phyloP scores from a whole-genome alignment of 371 early-diverging fungal species.

The Lichtheimia hyalospora region DNA sequence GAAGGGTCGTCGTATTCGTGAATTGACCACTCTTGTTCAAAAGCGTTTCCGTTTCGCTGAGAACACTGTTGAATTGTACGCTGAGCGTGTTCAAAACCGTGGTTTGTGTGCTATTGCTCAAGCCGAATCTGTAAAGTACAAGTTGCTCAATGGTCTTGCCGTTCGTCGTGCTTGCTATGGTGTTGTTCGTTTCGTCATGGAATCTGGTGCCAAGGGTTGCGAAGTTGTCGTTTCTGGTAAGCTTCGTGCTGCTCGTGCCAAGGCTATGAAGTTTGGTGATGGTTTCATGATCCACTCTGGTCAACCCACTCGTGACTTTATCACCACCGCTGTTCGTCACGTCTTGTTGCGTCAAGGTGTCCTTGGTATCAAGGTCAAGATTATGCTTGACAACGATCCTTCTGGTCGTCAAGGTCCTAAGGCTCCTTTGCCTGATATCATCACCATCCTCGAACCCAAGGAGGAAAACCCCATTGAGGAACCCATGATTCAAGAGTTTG shows the following conservation, averaged over 20 bases:
- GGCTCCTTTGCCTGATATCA: slow-evolving; percentile 96
- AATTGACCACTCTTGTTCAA: slow-evolving; percentile 97
- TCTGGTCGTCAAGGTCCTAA: slow-evolving; percentile 96
- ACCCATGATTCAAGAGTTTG: slow-evolving; percentile 78
- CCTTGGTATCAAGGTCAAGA: slow-evolving; percentile 99
- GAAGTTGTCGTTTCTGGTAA: slow-evolving; percentile 99
- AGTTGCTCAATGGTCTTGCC: slow-evolving; percentile 96
- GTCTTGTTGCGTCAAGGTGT: slow-evolving; percentile 99
- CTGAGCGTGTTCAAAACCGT: slow-evolving; percentile 98
- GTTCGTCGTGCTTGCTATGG: slow-evolving; percentile 99
- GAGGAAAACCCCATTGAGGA: slow-evolving; percentile 74
- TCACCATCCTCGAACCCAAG: slow-evolving; percentile 95
- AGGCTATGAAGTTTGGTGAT: slow-evolving; percentile 99
- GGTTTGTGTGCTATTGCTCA: slow-evolving; percentile 99
- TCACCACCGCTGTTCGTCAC: slow-evolving; percentile 97
- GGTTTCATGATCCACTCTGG: slow-evolving; percentile 99
- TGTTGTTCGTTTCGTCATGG: slow-evolving; percentile 99
- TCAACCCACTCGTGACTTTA: slow-evolving; percentile 97
- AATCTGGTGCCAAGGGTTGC: slow-evolving; percentile 99
- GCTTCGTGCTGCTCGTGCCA: slow-evolving; percentile 99
- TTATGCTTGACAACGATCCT: slow-evolving; percentile 98
- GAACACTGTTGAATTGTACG: slow-evolving; percentile 96
- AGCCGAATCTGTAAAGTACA: slow-evolving; percentile 98
- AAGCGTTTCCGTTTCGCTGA: slow-evolving; percentile 99
- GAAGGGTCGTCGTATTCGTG: slow-evolving; percentile 98